Percentiles rank a stretch among this genome's conserved stretches.
Conservation (phyloP, 257 asterid species). For the Thymus quinquecostatus region DNA sequence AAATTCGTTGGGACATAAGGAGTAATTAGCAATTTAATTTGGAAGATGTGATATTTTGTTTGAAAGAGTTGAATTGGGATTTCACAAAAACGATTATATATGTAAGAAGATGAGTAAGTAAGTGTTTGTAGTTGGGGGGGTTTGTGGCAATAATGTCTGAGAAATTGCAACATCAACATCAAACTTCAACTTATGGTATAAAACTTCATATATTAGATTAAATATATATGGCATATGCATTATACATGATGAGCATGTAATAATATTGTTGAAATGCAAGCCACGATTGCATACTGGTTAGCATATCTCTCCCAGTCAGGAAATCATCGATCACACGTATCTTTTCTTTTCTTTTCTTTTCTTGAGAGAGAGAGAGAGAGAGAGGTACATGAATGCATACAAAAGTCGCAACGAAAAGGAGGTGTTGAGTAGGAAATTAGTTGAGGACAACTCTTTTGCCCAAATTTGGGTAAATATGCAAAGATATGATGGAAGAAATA, state of each 20-base stretch:
- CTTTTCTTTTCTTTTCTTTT: not conserved
- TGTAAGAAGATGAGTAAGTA: no score
- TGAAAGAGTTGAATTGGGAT: not conserved
- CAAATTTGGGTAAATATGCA: constrained; percentile 5
- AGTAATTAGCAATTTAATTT: not conserved
- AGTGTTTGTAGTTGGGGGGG: no score
- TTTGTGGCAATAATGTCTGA: no score
- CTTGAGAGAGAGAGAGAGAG: not conserved
- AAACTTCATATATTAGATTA: no score
- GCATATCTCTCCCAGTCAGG: constrained; percentile 5
- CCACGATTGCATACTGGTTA: constrained; percentile 7
- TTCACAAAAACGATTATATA: not conserved
- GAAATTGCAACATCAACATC: no score
- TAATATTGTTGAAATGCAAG: constrained; percentile 12
- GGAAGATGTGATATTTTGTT: no score
- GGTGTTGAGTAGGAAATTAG: constrained; percentile 17
- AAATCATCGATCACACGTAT: not conserved
- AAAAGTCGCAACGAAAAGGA: constrained; percentile 10
- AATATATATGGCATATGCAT: no score
- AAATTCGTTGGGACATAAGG: no score
- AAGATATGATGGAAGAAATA: not conserved
- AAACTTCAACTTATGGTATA: no score
- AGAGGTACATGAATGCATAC: not conserved
- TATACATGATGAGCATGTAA: not conserved
- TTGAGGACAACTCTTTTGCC: constrained; percentile 12